Base-by-base conservation (phyloP, 441 rosid genomes). In the Aleurites moluccanus region DNA sequence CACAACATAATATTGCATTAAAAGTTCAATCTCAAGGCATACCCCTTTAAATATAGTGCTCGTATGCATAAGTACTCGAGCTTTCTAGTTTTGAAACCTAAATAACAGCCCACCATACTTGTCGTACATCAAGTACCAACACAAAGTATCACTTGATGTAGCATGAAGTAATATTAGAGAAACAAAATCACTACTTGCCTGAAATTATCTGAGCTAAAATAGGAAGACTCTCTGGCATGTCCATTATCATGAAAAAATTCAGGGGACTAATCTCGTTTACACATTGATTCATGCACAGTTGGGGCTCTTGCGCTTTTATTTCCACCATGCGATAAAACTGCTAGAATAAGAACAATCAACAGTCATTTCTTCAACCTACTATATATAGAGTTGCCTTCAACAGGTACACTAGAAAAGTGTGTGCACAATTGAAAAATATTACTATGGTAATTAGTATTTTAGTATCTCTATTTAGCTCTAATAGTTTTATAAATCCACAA, bases 241-340 rank as follows among this genome's bases (percentile, higher is more conserved):
- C 85, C 91, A 90, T 86, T 69, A 91, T 79, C 80, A 42, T 40
- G 40, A 89, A 78, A 75, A 95, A 85, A 88, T 92, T 87, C 59
- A 92, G 62, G 78, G 94, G 93, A 79, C 73, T 64, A 56, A 89
- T 83, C 74, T 91, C 91, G 62, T 79, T 79, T 65, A 86, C 79
- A 4, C 56, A 38, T 64, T 83, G 83, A 50, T 64, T 77, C 61
- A 89, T 55, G 62, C 73, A 73, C 50, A 95, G 83, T 81, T 91
- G 70, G 28, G 94, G 88, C 76, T 77, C 81, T 69, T 82, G 84
- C 42, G 83, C 85, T 80, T 88, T 88, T 66, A 85, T 75, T 75
- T 91, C 96, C 86, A 85, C 80, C 45, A 86, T 83, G 78, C 81
- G 88, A 77, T 82, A 80, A 74, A 94, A 82, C 97, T 94, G 92